Evolutionary conservation across 2,329 filamentous ascomycete genomes (phyloP), one percentile per base, ranked within the genome.

Genomic region (Colletotrichum sp.): DNA sequence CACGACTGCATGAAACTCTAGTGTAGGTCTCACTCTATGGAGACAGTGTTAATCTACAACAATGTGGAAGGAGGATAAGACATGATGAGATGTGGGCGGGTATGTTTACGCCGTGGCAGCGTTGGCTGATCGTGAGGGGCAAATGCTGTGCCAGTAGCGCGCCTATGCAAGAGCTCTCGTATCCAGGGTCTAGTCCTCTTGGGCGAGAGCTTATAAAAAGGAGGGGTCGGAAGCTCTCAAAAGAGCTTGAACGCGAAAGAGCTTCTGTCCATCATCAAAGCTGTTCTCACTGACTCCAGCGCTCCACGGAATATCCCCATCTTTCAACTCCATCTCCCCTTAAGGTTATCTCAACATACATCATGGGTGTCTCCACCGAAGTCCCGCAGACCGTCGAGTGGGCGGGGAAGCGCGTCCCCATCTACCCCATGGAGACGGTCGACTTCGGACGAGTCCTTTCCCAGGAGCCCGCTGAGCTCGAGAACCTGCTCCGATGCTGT

Each of bases 401-500:
- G 88, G 86, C 87, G 78, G 88, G 88, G 79, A 86, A 86, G 80
- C 80, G 84, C 76, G 87, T 89, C 55, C 88, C 88, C n/a, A 84
- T 90, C 81, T 89, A 87, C 81, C 80, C 85, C 74, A 88, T 89
- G 87, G 84, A 88, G 80, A 90, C 88, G 32, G 85, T 91, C 79
- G 84, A 89, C 84, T 91, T 88, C 79, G 86, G 85, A 21, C 84
- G 84, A 63, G 82, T 91, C 69, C 87, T 91, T 44, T 91, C 89
- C 1, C 88, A 90, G 78, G 89, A 91, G 76, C 89, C 89, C 9
- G 83, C 81, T 24, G 90, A 91, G 82, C 81, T 91, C 10, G 88
- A 90, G 76, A 89, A 87, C 79, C 83, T 90, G 9, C 81, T 90
- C 71, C 83, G 85, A 44, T 86, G 85, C 77, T 91, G 90, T 81